Percentiles rank a stretch among this genome's conserved stretches.
Evolutionary conservation across 2,329 filamentous ascomycete genomes (phyloP).

Genomic region (Chrysoporthe deuterocubensis): DNA sequence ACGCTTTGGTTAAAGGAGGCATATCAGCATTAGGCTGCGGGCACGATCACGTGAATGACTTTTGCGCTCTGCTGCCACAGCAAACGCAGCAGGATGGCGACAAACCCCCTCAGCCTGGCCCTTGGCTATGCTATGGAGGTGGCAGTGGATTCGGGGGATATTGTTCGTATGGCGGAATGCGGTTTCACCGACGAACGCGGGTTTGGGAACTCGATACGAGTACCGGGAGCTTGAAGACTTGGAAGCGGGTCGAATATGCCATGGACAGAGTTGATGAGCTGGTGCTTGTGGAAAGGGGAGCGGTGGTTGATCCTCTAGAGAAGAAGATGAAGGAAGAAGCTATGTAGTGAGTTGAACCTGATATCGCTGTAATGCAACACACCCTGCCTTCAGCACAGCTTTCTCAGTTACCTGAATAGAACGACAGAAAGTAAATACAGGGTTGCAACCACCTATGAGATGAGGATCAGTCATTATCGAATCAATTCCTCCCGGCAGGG

Average conservation of each 20-base stretch:
- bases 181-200: slow-evolving; percentile 37
- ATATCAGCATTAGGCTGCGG: slow-evolving; percentile 37
- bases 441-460: too few species aligned
- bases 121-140: slow-evolving; percentile 38
- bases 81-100: slow-evolving; percentile 19
- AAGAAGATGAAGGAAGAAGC: slow-evolving; percentile 28
- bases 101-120: slow-evolving; percentile 30
- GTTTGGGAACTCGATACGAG: slow-evolving; percentile 37
- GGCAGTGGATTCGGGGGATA: slow-evolving; percentile 38
- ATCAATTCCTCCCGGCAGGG: too few species aligned
- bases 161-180: slow-evolving; percentile 35
- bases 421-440: too few species aligned
- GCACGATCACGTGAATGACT: slow-evolving; percentile 41
- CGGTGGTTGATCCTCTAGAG: not conserved
- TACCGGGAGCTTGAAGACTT: slow-evolving; percentile 34
- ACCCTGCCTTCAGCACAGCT: too few species aligned
- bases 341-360: too few species aligned
- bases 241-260: slow-evolving; percentile 39
- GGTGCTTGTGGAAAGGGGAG: slow-evolving; percentile 33
- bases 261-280: slow-evolving; percentile 39
- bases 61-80: slow-evolving; percentile 38
- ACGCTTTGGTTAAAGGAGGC: slow-evolving; percentile 36
- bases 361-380: too few species aligned
- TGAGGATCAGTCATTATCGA: too few species aligned
- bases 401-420: too few species aligned